Percentiles rank a stretch among this genome's conserved stretches.
phyloP scores from a whole-genome alignment of 176 grass and related monocot genomes.

The barley (Hordeum vulgare) region MorexV3_pseudomolecules_assembly NC_058520.1:54987034-54987533 shows the following conservation, averaged over 20 bases:
- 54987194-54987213: constrained; percentile 45
- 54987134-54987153: constrained; percentile 35
- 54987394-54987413: constrained; percentile 44
- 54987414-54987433: constrained; percentile 26
- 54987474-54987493: neutral
- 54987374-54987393: constrained; percentile 41
- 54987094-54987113: constrained; percentile 44
- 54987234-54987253: constrained; percentile 40
- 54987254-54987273: constrained; percentile 54
- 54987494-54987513: neutral
- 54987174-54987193: constrained; percentile 40
- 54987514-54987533: neutral
- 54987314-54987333: constrained; percentile 50
- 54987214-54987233: constrained; percentile 54
- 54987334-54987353: constrained; percentile 55
- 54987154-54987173: constrained; percentile 53
- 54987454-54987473: constrained; percentile 47
- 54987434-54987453: constrained; percentile 55
- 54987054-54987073: constrained; percentile 16
- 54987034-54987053: constrained; percentile 15
- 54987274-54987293: constrained; percentile 34
- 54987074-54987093: constrained; percentile 45
- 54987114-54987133: constrained; percentile 30
- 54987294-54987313: constrained; percentile 46
- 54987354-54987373: constrained; percentile 53